Evolutionary conservation across 75 land plant species (phyloP), one percentile per base, ranked within the genome.

Genomic region (Gnetum montanum): DNA sequence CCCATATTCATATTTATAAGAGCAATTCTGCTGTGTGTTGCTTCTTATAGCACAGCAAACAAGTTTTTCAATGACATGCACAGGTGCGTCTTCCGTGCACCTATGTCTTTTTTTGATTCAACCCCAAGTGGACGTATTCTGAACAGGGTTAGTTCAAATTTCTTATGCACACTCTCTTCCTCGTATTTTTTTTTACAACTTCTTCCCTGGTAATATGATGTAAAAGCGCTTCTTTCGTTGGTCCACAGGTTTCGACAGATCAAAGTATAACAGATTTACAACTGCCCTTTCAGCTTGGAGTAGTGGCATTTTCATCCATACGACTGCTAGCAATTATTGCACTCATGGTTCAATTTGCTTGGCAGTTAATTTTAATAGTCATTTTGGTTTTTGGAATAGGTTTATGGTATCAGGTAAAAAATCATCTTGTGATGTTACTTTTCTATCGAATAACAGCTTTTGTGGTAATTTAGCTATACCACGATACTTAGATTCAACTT

Each of bases 31-130:
- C 52, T 80, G 12, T 59, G 88, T 4, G 67, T 70, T 7, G 59
- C 71, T 23, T 77, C 93, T 3, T 65, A 77, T 28, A 59, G 57
- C 58, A 81, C 92, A 18, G 66, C 91, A 48, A 79, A 78, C 33
- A 68, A 46, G 10, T 75, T 88, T 38, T 83, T 70, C 59, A 35
- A 46, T 4, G 46, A 34, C 24, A 90, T 90, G 96, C 58, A 73
- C 0, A 72, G 35, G 10, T 64, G 65, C 30, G 45, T 87, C 37
- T 87, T 90, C 46, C 70, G 68, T 20, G 93, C 92, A 11, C 87
- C 96, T 8, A 72, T 90, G 58, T 86, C 77, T 4, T 90, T 90
- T 64, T 90, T 90, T 59, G 96, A 90, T 55, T 63, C 75, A 24
- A 90, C 85, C 0, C 96, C 93, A 40, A 68, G 82, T 4, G 83